Evolutionary conservation across 257 asterid genomes (phyloP), one percentile per base, ranked within the genome.

Genomic region (Coffea canephora): DNA sequence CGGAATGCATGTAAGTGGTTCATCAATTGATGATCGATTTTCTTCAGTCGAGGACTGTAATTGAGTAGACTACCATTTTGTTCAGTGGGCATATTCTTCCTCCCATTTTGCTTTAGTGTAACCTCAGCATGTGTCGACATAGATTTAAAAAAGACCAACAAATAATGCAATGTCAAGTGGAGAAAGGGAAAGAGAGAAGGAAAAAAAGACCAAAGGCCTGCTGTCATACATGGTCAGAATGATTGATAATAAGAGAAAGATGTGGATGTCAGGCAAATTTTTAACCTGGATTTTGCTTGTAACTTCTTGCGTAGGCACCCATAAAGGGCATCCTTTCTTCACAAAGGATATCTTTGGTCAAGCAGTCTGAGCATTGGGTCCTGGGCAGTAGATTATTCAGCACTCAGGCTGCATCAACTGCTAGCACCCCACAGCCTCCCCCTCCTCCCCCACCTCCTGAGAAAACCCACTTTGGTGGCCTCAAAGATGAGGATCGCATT

Each of bases 391-490:
- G 91, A 82, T 81, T 87, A 77, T 87, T 91, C 80, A 92, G 94
- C 90, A 89, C 98, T 39, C 97, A 96, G 85, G 92, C 97, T 77
- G 87, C 97, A 71, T 86, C 98, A 71, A 84, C 95, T 79, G 83
- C 98, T 73, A 46, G 87, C 71, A 90, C 87, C 65, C 96, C 93
- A 31, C 97, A 88, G 86, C 87, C 97, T 50, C 92, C 98, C 8
- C 94, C 99, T 6, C 98, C 99, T 62, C 97, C 99, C 0, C 98
- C 99, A 55, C 99, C 99, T 71, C 99, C 99, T 0, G 98, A 96
- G 86, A 94, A 88, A 85, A 91, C 97, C 80, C 97, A 92, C 81
- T 96, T 96, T 74, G 99, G 98, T 46, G 98, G 96, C 87, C 91
- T 96, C 71, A 96, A 91, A 83, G 99, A 96, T 74, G 97, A 96